These are phyloP conservation scores for Xylogone sp. DNA, from an alignment of 2,329 filamentous ascomycete genomes.

Conservation along the genomic window DNA sequence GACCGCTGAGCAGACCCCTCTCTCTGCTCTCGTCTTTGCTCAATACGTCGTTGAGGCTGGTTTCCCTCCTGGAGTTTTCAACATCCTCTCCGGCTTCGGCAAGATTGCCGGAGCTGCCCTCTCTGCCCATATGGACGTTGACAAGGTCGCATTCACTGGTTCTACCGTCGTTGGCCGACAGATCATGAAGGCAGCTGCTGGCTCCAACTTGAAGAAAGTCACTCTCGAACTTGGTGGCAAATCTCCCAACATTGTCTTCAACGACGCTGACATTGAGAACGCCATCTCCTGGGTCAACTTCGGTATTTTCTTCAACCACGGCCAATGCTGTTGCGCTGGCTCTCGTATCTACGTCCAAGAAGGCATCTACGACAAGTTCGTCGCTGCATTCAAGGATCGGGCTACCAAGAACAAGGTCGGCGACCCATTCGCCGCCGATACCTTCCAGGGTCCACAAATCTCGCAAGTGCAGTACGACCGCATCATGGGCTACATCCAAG, in stretches of 20 bases:
- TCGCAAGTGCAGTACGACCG: slow-evolving; percentile 67
- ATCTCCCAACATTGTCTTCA: slow-evolving; percentile 59
- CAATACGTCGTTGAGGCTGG: slow-evolving; percentile 33
- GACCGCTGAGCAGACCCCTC: slow-evolving; percentile 71
- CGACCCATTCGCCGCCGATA: slow-evolving; percentile 61
- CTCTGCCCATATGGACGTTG: slow-evolving; percentile 32
- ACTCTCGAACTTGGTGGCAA: slow-evolving; percentile 61
- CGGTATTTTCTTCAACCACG: slow-evolving; percentile 40
- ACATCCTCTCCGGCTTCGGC: slow-evolving; percentile 30
- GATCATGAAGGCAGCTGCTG: slow-evolving; percentile 62
- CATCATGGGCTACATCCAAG: slow-evolving; percentile 64
- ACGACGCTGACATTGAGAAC: slow-evolving; percentile 58
- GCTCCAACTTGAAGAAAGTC: slow-evolving; percentile 62
- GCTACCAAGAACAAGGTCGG: slow-evolving; percentile 62
- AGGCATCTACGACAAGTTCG: slow-evolving; percentile 66
- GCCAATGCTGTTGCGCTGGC: slow-evolving; percentile 51
- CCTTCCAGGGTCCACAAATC: slow-evolving; percentile 70
- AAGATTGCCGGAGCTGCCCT: slow-evolving; percentile 32
- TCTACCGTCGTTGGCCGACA: slow-evolving; percentile 58
- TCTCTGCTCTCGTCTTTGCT: slow-evolving; percentile 48
- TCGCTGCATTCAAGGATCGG: slow-evolving; percentile 61
- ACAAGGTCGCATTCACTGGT: slow-evolving; percentile 62
- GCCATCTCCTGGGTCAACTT: slow-evolving; percentile 60
- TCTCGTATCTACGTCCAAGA: slow-evolving; percentile 69
- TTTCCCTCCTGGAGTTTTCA: slow-evolving; percentile 39